phyloP scores from a whole-genome alignment of 768 basidiomycete species.

The Russula emetica region DNA sequence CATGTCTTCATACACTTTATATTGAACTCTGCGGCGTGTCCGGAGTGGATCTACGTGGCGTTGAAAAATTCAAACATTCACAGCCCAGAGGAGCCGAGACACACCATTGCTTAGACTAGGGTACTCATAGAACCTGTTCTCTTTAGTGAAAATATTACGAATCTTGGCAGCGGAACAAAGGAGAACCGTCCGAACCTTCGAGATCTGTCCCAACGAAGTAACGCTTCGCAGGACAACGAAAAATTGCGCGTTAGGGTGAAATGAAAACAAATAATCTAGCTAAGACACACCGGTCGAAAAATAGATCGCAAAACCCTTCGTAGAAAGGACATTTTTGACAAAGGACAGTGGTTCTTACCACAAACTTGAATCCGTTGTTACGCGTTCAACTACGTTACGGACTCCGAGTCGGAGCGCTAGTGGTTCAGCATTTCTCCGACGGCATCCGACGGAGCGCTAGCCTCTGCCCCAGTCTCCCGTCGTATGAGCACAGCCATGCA shows the following conservation, averaged over 20 bases:
- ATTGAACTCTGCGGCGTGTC: constrained; percentile 23
- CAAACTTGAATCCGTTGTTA: no score
- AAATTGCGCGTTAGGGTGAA: no score
- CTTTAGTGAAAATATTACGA: constrained; percentile 12
- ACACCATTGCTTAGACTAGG: no score
- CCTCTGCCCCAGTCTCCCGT: no score
- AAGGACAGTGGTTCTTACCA: not conserved
- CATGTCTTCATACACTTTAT: constrained; percentile 24
- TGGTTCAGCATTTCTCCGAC: no score
- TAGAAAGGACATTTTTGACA: no score
- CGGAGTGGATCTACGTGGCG: constrained; percentile 11
- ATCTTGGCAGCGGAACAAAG: not conserved
- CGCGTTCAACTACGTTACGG: no score
- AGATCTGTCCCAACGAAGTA: constrained; percentile 23
- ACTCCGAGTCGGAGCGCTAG: no score
- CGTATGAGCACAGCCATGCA: no score
- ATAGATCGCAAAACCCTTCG: no score
- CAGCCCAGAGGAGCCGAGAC: not conserved
- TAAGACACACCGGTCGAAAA: no score
- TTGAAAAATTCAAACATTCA: not conserved
- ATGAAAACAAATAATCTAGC: not conserved
- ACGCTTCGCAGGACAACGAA: constrained; percentile 2
- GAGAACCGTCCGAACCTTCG: constrained; percentile 18
- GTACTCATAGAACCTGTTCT: constrained; percentile 27
- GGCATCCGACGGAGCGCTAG: no score